phyloP scores from a whole-genome alignment of 371 early-diverging fungal species.

The Batkoa obscura region DNA sequence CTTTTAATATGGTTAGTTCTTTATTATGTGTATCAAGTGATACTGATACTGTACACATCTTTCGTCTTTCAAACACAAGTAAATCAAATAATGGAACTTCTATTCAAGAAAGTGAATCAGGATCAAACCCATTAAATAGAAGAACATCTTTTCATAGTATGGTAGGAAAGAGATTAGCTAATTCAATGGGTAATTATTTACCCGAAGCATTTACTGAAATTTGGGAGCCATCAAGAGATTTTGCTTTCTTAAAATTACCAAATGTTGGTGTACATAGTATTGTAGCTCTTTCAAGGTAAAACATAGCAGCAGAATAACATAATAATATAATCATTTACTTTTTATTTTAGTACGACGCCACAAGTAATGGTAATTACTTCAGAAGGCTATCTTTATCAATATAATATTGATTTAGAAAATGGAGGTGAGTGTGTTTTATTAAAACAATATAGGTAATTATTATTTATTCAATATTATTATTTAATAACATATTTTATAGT shows the following conservation, averaged over 20 bases:
- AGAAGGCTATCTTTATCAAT: conserved; percentile 80
- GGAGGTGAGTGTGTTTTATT: conserved; percentile 81
- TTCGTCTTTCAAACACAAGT: conserved; percentile 20
- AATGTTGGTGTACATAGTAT: conserved; percentile 58
- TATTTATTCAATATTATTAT: not conserved
- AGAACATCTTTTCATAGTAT: conserved; percentile 28
- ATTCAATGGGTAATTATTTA: conserved; percentile 60
- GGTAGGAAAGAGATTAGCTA: conserved; percentile 35
- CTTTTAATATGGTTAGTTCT: conserved; percentile 65
- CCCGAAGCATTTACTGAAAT: conserved; percentile 78
- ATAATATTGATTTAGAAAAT: conserved; percentile 67
- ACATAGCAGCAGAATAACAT: too few relatives aligned
- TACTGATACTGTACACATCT: conserved; percentile 95
- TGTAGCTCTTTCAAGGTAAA: conserved; percentile 53
- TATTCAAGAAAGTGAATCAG: too few relatives aligned
- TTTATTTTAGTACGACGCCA: conserved; percentile 30
- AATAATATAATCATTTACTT: not conserved
- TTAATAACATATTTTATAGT: not conserved
- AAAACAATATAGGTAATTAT: conserved; percentile 43
- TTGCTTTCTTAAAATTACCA: conserved; percentile 78
- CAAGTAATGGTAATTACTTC: conserved; percentile 83
- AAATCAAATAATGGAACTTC: not conserved
- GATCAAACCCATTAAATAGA: conserved; percentile 14
- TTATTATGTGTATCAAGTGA: conserved; percentile 77
- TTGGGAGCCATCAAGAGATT: conserved; percentile 88